Evolutionary conservation across 2,329 filamentous ascomycete genomes (phyloP), one percentile per base, ranked within the genome.

Genomic region (Sarocladiaceae sp.): DNA sequence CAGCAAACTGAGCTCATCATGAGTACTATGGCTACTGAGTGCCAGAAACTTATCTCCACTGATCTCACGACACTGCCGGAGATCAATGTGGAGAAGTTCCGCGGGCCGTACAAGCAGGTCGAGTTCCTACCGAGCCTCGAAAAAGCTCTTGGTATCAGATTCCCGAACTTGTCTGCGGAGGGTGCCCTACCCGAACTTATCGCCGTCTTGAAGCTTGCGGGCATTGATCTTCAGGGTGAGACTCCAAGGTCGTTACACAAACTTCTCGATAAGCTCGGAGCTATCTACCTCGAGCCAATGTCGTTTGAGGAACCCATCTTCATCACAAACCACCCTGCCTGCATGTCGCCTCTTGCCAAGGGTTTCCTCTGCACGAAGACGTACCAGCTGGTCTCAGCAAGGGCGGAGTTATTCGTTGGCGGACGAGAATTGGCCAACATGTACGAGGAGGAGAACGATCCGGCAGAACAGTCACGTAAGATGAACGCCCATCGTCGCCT

Each of bases 401-500:
- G 92, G 5, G 89, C 88, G 0, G 92, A 97, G 69, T 80, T 96
- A 20, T 96, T 96, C 70, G 82, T 95, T 56, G 73, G 82, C 48
- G 84, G 87, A 36, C 82, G 83, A 52, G 94, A 99, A 65, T 78
- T 96, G 28, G 90, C 93, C 55, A 99, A 99, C 69, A 95, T 93
- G 74, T 99, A 99, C 68, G 94, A 99, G 67, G 94, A 99, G 70
- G 94, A 99, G 67, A 99, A 99, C 68, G 88, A 90, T 50, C 94
- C 94, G 0, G 84, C 87, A 51, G 88, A 87, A 61, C 94, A 99
- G 71, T 79, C 88, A 42, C 77, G 80, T 52, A 99, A 99, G 69
- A 91, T 99, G 57, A 69, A 83, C 44, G 78, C 70, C 10, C 79
- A 83, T 59, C 67, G 71, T 25, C 66, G 60, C 23, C 62, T 70